Base-by-base conservation (phyloP, 805 yeast genomes). In the Nakazawaea pomicola region DNA sequence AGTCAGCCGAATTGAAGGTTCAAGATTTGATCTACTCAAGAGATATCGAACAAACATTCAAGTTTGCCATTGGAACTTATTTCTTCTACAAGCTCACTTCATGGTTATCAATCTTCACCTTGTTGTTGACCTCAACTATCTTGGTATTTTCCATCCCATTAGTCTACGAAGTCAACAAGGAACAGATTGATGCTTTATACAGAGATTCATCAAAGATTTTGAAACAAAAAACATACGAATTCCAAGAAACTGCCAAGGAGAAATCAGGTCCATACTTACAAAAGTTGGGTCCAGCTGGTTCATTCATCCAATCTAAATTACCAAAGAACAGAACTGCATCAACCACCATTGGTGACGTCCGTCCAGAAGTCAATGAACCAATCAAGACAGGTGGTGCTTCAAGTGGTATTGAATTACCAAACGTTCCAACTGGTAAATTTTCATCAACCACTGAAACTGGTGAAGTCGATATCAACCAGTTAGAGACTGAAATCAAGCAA, bases 101-200 rank as follows among this genome's bases (percentile, higher is more conserved):
- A 24, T 70, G 80, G 75, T 68, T 89, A 60, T 76, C 95, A 18
- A 61, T 90, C 43, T 83, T 82, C 76, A 69, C 83, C 21, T 62
- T 89, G 51, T 54, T 79, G 23, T 68, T 83, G 51, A 58, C 75
- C 37, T 60, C 77, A 33, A 78, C 80, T 36, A 61, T 85, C 36
- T 56, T 69, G 16, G 72, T 83, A 12, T 91, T 91, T 73, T 63
- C 95, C 33, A 67, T 76, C 33, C 98, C 98, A 45, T 76, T 74
- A 21, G 55, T 83, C 47, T 91, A 90, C 71, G 65, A 76, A 53
- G 72, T 72, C 51, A 79, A 84, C 75, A 80, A 87, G 72, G 72
- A 72, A 56, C 82, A 85, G 68, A 83, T 90, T 56, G 89, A 84
- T 64, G 75, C 74, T 36, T 72, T 76, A 33, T 72, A 79, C 32